A percentile compares a stretch with the other conserved stretches of the same genome.
Conservation (phyloP, 805 yeast genomes). For the Starmera dryadoides region DNA sequence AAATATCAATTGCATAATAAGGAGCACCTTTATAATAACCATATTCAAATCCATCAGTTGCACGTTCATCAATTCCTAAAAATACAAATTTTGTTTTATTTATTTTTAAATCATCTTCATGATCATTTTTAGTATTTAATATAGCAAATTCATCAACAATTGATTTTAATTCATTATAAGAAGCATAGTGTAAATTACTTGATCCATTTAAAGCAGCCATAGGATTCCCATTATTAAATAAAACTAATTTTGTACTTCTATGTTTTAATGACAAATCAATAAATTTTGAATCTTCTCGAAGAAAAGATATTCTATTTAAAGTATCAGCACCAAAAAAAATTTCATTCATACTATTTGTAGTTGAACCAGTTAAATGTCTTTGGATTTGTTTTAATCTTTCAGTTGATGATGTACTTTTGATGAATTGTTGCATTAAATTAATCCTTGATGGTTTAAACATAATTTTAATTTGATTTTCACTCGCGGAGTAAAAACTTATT, state of each 20-base stretch:
- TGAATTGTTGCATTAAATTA: too few species aligned
- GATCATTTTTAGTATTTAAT: conserved; percentile 3
- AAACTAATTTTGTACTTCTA: conserved; percentile 34
- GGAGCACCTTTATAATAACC: conserved; percentile 54
- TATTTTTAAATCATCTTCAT: conserved; percentile 9
- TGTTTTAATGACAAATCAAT: conserved; percentile 32
- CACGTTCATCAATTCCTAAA: conserved; percentile 41
- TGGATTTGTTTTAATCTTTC: conserved; percentile 4
- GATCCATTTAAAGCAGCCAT: not conserved
- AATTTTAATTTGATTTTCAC: too few species aligned
- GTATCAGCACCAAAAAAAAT: conserved; percentile 41
- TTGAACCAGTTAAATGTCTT: conserved; percentile 13
- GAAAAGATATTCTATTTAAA: conserved; percentile 51
- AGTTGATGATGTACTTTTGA: too few species aligned
- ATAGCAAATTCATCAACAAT: conserved; percentile 10
- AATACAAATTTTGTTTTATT: conserved; percentile 36
- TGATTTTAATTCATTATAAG: conserved; percentile 8
- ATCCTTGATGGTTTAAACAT: too few species aligned
- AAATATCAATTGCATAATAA: conserved; percentile 53
- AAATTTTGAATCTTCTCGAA: conserved; percentile 44
- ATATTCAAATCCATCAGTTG: conserved; percentile 28
- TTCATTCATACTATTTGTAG: too few species aligned
- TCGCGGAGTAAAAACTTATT: too few species aligned
- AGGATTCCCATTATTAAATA: conserved; percentile 23
- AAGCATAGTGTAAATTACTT: conserved; percentile 6